Percentiles rank a stretch among this genome's conserved stretches.
Conservation (phyloP, 257 asterid species). For the Solanum sejunctum region DNA sequence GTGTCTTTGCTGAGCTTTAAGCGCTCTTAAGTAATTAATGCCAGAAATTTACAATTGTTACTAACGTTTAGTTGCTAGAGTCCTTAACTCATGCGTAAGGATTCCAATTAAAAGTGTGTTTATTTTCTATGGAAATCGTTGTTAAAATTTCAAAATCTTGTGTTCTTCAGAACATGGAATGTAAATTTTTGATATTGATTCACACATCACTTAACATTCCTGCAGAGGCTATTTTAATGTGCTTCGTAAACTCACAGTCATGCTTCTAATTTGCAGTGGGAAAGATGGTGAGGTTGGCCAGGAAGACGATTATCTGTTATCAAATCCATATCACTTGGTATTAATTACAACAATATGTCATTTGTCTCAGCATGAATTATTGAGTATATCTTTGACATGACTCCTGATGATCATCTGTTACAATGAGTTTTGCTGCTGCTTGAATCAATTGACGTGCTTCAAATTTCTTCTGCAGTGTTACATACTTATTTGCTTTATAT, state of each 20-base stretch:
- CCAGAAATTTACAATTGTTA: not conserved
- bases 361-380: not conserved
- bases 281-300: conserved; percentile 74
- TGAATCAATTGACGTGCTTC: not conserved
- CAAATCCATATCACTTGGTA: conserved; percentile 98
- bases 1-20: not conserved
- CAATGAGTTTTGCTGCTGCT: not conserved
- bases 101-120: not conserved
- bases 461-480: not conserved
- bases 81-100: not conserved
- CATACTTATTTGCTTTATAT: not conserved
- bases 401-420: not conserved
- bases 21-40: not conserved
- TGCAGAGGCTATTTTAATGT: not conserved
- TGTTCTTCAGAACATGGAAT: not conserved
- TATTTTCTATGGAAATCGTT: not conserved
- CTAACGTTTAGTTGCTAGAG: not conserved
- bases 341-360: not conserved
- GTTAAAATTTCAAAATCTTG: not conserved
- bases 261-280: conserved; percentile 49
- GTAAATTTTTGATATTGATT: not conserved
- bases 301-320: conserved; percentile 75
- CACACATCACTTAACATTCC: not conserved
- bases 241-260: not conserved
- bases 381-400: not conserved